A percentile compares a stretch with the other conserved stretches of the same genome.
These are phyloP conservation scores for Hirschfeldia incana DNA, from an alignment of 345 rosid genomes.

Conservation along the genomic window DNA sequence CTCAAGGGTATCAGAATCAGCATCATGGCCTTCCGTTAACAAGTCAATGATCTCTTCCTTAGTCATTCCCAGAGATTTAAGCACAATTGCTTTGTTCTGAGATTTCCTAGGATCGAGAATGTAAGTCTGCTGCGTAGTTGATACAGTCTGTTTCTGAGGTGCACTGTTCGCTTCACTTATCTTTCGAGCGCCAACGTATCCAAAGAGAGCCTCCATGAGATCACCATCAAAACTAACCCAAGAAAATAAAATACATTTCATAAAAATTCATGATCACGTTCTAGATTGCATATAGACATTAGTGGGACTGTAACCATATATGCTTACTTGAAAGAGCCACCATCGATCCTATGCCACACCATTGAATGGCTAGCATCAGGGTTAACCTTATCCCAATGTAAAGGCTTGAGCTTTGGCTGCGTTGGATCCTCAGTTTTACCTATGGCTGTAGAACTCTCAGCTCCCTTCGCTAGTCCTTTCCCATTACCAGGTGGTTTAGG, in stretches of 20 bases:
- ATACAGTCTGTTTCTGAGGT: slow-evolving; percentile 17
- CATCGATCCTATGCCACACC: slow-evolving; percentile 80
- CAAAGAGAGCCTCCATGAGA: slow-evolving; percentile 92
- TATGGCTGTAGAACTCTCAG: slow-evolving; percentile 32
- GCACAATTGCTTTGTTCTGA: slow-evolving; percentile 79
- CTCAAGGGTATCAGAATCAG: slow-evolving; percentile 66
- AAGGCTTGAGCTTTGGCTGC: slow-evolving; percentile 68
- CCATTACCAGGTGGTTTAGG: slow-evolving; percentile 52
- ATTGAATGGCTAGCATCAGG: slow-evolving; percentile 62
- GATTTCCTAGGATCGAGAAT: slow-evolving; percentile 78
- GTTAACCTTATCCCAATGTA: slow-evolving; percentile 88
- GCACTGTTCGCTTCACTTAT: slow-evolving; percentile 33
- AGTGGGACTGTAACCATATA: not conserved
- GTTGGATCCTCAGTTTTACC: slow-evolving; percentile 29
- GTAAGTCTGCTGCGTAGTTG: slow-evolving; percentile 48
- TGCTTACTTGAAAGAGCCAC: slow-evolving; percentile 80
- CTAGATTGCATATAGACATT: slow-evolving; percentile 1
- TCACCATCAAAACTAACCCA: slow-evolving; percentile 70
- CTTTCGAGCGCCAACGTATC: slow-evolving; percentile 61
- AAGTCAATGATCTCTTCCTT: slow-evolving; percentile 59
- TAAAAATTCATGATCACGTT: not conserved
- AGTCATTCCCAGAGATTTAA: slow-evolving; percentile 65
- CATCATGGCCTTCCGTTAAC: slow-evolving; percentile 59
- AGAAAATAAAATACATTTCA: not conserved
- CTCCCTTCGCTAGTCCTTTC: slow-evolving; percentile 32